Evolutionary conservation across 139 green algal genomes (phyloP).

Genomic region (Chlorella sp.): DNA sequence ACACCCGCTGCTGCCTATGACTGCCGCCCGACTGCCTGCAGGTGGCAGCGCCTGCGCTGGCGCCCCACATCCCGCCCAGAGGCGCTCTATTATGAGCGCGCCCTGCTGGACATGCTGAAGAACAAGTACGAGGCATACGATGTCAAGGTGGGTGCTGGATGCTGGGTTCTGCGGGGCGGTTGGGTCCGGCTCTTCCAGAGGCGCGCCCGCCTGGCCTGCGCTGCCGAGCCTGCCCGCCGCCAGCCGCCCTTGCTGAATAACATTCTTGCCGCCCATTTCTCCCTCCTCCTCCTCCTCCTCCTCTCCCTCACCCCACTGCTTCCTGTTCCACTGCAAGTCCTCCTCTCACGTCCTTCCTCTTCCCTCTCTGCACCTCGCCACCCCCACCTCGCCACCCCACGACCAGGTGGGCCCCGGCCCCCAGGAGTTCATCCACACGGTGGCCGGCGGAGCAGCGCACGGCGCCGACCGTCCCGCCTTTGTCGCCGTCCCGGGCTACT

Average conservation of each 20-base stretch:
- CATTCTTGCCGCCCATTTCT: background rate
- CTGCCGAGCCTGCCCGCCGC: background rate
- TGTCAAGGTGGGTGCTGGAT: background rate
- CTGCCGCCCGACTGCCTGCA: background rate
- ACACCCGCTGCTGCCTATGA: background rate
- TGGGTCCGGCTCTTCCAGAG: too few relatives aligned
- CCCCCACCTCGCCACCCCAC: conserved; percentile 8
- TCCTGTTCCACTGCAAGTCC: too few relatives aligned
- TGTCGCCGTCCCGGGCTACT: conserved; percentile 53
- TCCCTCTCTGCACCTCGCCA: too few relatives aligned
- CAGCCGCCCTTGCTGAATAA: background rate
- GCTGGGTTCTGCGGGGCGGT: background rate
- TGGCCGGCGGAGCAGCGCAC: conserved; percentile 39
- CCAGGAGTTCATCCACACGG: conserved; percentile 78
- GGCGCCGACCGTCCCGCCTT: conserved; percentile 43
- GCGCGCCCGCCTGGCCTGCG: too few relatives aligned
- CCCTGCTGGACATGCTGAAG: conserved; percentile 48
- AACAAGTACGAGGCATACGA: conserved; percentile 15
- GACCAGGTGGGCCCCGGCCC: conserved; percentile 53
- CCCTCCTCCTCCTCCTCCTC: background rate
- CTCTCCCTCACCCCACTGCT: background rate
- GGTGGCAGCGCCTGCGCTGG: conserved; percentile 58
- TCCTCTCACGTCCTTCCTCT: background rate
- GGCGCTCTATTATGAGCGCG: conserved; percentile 48
- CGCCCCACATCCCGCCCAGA: conserved; percentile 60